These are phyloP conservation scores for Ichthyophthirius multifiliis DNA, from an alignment of 169 alveolate species.

Conservation along the genomic window DNA sequence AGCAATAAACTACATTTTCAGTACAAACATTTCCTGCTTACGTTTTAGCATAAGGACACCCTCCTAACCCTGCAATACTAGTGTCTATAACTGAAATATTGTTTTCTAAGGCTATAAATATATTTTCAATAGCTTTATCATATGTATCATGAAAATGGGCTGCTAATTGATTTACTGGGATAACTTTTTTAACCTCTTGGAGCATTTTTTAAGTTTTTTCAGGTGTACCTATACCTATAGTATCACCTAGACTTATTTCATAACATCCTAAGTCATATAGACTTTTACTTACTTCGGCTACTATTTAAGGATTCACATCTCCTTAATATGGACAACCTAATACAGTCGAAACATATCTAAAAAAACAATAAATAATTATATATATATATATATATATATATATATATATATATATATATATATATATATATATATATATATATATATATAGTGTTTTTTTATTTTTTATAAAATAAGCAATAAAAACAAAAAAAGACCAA, in stretches of 20 bases:
- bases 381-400: no score
- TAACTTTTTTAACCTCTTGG: conserved; percentile 26
- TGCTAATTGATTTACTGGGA: conserved; percentile 50
- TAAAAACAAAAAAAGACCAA: no score
- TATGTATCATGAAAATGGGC: conserved; percentile 86
- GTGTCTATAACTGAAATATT: conserved; percentile 76
- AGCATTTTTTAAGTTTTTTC: conserved; percentile 55
- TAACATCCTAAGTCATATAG: conserved; percentile 85
- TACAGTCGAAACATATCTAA: conserved; percentile 71
- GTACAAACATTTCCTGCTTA: conserved; percentile 84
- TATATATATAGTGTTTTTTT: no score
- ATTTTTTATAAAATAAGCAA: no score
- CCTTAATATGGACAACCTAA: conserved; percentile 89
- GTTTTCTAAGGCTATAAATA: conserved; percentile 49
- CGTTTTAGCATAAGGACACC: conserved; percentile 83
- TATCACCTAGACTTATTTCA: conserved; percentile 84
- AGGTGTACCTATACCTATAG: conserved; percentile 85
- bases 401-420: no score
- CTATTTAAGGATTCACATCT: conserved; percentile 65
- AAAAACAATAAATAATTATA: no score
- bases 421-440: no score
- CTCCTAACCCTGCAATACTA: conserved; percentile 84
- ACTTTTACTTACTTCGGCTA: conserved; percentile 45
- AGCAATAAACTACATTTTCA: conserved; percentile 72
- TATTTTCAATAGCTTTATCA: conserved; percentile 69